Evolutionary conservation across 2,329 filamentous ascomycete genomes (phyloP).

Genomic region (Zasmidium angulare): DNA sequence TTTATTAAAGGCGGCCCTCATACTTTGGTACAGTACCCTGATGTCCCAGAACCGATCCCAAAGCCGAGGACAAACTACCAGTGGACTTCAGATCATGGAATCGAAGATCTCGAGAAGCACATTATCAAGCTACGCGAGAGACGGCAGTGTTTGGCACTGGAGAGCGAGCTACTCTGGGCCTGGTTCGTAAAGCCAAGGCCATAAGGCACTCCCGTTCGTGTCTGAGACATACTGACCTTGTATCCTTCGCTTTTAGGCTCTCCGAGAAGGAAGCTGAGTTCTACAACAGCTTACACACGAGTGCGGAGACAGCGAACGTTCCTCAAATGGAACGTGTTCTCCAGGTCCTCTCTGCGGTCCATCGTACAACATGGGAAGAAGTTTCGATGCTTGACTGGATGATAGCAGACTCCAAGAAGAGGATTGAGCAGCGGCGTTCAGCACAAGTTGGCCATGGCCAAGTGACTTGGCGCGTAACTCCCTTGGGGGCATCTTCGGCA

Average conservation of each 20-base stretch:
- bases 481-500: background rate
- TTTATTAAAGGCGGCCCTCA: background rate
- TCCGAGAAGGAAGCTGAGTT: slow-evolving; percentile 14
- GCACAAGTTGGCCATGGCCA: slow-evolving; percentile 1
- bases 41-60: background rate
- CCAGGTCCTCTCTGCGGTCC: background rate
- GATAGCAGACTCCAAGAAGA: slow-evolving; percentile 14
- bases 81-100: slow-evolving; percentile 8
- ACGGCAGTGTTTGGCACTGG: slow-evolving; percentile 3
- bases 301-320: background rate
- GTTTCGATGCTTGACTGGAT: slow-evolving; percentile 9
- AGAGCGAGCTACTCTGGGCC: slow-evolving; percentile 11
- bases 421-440: slow-evolving; percentile 8
- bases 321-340: slow-evolving; percentile 3
- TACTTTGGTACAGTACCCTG: background rate
- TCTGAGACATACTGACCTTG: no score
- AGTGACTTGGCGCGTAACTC: slow-evolving; percentile 8
- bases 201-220: no score
- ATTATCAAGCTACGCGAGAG: slow-evolving; percentile 3
- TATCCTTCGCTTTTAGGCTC: no score
- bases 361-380: slow-evolving; percentile 8
- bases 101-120: slow-evolving; percentile 13
- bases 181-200: no score
- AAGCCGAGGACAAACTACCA: slow-evolving; percentile 9
- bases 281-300: slow-evolving; percentile 2